These are phyloP conservation scores for Pharus latifolius DNA, from an alignment of 176 grass and related monocot species.

Conservation along the genomic window DNA sequence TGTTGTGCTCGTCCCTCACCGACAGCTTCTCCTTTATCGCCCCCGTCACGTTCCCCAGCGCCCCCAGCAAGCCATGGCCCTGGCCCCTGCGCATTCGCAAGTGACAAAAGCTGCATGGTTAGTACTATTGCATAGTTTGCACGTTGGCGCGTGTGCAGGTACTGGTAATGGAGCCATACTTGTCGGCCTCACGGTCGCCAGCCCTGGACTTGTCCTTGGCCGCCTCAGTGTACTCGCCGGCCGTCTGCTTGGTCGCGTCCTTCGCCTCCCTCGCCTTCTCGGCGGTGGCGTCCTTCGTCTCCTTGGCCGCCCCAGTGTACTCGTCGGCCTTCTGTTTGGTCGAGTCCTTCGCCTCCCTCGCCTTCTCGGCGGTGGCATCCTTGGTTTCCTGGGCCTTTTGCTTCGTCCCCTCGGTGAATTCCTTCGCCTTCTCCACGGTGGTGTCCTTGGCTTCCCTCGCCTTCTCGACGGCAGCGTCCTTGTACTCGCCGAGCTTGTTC, in stretches of 20 bases:
- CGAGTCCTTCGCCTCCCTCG: constrained; percentile 3
- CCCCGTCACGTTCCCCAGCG: constrained; percentile 58
- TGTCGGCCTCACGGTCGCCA: constrained; percentile 6
- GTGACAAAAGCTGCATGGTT: neutral
- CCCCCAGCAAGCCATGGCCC: constrained; percentile 19
- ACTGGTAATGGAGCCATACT: neutral
- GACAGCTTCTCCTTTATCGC: constrained; percentile 69
- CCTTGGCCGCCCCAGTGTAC: neutral
- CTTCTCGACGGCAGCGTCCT: constrained; percentile 27
- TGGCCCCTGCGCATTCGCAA: neutral
- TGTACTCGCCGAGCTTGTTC: constrained; percentile 43
- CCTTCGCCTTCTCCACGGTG: constrained; percentile 10
- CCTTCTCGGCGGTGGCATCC: constrained; percentile 15
- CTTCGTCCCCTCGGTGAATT: neutral
- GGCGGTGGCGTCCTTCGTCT: neutral
- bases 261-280: constrained; percentile 20
- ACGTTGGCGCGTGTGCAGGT: neutral
- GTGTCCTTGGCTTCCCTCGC: constrained; percentile 33
- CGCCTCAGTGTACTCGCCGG: constrained; percentile 20
- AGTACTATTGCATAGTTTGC: neutral
- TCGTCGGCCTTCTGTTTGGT: constrained; percentile 30
- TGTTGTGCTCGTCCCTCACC: constrained; percentile 5
- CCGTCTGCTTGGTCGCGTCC: constrained; percentile 30
- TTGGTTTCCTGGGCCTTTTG: constrained; percentile 11
- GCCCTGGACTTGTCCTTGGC: constrained; percentile 16